Evolutionary conservation across 768 basidiomycete species (phyloP), one percentile per base, ranked within the genome.

Genomic region (Lentinula sp.): DNA sequence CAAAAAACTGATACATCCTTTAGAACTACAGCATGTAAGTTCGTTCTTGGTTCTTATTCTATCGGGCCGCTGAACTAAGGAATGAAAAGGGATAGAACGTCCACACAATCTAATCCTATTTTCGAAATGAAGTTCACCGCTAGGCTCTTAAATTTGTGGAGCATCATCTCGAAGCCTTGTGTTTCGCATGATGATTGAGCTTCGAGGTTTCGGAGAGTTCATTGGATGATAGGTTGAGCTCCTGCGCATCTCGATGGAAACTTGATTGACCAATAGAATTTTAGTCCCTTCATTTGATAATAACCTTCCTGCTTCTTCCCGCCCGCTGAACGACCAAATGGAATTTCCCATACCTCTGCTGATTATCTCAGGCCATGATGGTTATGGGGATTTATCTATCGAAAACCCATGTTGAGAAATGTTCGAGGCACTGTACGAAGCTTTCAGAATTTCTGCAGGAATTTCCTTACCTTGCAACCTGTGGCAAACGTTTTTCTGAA

Each of bases 141-240:
- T 13, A 23, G 46, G 11, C 18, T 23, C 21, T 48, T 10, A 39
- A 10, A 45, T 6, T 21, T n/a, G n/a, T 40, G 40, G 39, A 56
- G 39, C 55, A 40, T 56, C 55, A 40, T 40, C 40, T 56, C 23
- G 35, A 55, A 37, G 35, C 48, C 9, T 15, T 49, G n/a, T 18
- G 37, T 43, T 40, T 42, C 55, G 55, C 55, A 39, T 56, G 55
- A n/a, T 56, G 55, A 56, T 56, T 56, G 55, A 56, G 55, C 55
- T 56, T 56, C 37, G 40, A 56, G 40, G 55, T 15, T 28, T 42
- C 55, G 15, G 9, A 15, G 55, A 23, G 40, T 43, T 56, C 18
- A 56, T 56, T 56, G 53, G 53, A 54, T 54, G 53, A 54, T 39
- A 54, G 53, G 18, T 31, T 31, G 21, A 9, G 10, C 35, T 54